Evolutionary conservation across 1,284 basidiomycete genomes (phyloP), one percentile per base, ranked within the genome.

Genomic region (Ganoderma resinaceum): DNA sequence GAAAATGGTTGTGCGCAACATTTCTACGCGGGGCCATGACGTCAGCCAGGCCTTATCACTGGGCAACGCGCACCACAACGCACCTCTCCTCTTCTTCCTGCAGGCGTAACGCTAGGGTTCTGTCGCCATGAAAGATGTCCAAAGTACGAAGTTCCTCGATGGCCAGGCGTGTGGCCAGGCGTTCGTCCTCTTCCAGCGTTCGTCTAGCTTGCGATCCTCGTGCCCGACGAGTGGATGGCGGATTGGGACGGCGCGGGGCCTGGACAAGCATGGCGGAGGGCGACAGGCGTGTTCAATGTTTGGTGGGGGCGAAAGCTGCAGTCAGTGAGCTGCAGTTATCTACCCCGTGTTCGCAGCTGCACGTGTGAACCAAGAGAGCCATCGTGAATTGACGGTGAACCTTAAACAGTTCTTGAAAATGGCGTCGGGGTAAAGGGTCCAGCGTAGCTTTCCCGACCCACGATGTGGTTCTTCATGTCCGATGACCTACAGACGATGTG

Each of bases 61-160:
- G 23, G 18, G 23, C 52, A 40, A 3, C 3, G 3, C 43, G 12
- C 23, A 35, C 40, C 33, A 35, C 9, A 11, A 60, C 62, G 29
- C 1, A 66, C 61, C 68, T 43, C 33, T 35, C 29, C 8, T 63
- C 68, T 31, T 63, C 66, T 6, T 65, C 52, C 12, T 69, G 35
- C 35, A 66, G 29, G 4, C 64, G 55, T 4, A 60, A 23, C 0
- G 68, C 68, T 18, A 69, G 37, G 18, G 53, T 57, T 49, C 63
- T 52, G 37, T 69, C 68, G 37, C 49, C 29, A 14, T 55, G 37
- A 18, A 66, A 60, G 4, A 33, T 53, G n/a, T 62, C 65, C 23
- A 35, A 23, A 2, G 35, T 40, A 16, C 64, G 61, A 5, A 62
- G 53, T 26, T 69, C 68, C 23, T 69, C 68, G 11, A 65, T 40